Percentiles rank a stretch among this genome's conserved stretches.
Evolutionary conservation across 176 grass and related monocot genomes (phyloP).

Genomic region (Rhynchospora pubera): DNA sequence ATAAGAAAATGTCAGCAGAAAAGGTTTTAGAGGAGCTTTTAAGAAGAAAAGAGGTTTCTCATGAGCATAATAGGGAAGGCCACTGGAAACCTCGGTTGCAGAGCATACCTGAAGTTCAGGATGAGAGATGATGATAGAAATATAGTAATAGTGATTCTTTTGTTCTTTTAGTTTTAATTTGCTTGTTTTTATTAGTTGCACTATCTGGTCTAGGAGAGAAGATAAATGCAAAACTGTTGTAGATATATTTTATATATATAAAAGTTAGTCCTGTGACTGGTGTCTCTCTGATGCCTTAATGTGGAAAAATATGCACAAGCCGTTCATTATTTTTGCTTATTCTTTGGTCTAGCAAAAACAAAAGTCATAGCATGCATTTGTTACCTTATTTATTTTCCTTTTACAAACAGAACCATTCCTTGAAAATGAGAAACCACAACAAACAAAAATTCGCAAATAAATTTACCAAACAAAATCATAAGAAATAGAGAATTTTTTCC

Average conservation of each 20-base stretch:
- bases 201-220: background rate
- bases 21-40: slow-evolving; percentile 47
- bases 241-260: background rate
- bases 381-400: background rate
- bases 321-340: too few relatives aligned
- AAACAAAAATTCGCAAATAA: background rate
- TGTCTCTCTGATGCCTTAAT: background rate
- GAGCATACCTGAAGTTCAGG: slow-evolving; percentile 54
- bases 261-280: background rate
- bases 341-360: background rate
- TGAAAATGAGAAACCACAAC: background rate
- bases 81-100: slow-evolving; percentile 48
- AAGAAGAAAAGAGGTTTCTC: slow-evolving; percentile 35
- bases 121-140: slow-evolving; percentile 5
- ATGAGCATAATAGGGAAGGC: slow-evolving; percentile 21
- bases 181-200: background rate
- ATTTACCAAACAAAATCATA: background rate
- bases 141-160: background rate
- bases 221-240: background rate
- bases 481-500: background rate
- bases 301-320: background rate
- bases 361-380: background rate
- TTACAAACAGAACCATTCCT: background rate
- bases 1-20: slow-evolving; percentile 20
- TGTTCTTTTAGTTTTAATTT: background rate